Percentiles rank a stretch among this genome's conserved stretches.
Conservation (phyloP, 139 green algal species). For the Auxenochlorella protothecoides region DNA sequence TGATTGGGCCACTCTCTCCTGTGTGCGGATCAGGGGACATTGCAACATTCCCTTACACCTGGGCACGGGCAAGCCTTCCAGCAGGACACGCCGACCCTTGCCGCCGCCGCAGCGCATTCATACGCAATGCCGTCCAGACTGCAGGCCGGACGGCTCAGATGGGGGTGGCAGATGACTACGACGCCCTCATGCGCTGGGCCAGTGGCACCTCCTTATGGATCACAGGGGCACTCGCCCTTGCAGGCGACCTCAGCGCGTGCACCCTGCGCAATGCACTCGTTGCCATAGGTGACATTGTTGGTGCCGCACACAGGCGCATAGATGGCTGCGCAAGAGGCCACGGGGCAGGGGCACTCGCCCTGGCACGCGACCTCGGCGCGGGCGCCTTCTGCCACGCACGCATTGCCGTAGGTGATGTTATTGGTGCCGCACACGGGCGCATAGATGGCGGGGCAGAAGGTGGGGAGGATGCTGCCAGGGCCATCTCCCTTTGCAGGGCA, state of each 20-base stretch:
- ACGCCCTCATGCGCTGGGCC: too few relatives aligned
- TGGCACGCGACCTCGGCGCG: not conserved
- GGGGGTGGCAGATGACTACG: too few relatives aligned
- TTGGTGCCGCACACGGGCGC: conserved; percentile 9
- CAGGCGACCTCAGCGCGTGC: not conserved
- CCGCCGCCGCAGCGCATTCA: too few relatives aligned
- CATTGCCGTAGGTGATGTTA: conserved; percentile 6
- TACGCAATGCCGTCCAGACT: too few relatives aligned
- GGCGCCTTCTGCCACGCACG: not conserved
- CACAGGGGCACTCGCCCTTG: conserved; percentile 7
- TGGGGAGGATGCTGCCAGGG: not conserved
- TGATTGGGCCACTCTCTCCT: too few relatives aligned
- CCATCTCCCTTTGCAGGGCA: not conserved
- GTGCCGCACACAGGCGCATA: conserved; percentile 7
- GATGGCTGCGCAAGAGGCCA: not conserved
- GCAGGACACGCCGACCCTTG: too few relatives aligned
- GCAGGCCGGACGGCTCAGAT: too few relatives aligned
- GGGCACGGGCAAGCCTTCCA: too few relatives aligned
- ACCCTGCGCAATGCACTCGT: not conserved
- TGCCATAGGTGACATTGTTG: conserved; percentile 2
- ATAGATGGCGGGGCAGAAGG: conserved; percentile 3
- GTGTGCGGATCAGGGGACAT: too few relatives aligned
- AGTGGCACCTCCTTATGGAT: too few relatives aligned
- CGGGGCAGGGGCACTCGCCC: conserved; percentile 8
- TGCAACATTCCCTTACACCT: too few relatives aligned